Base-by-base conservation (phyloP, 306 rosid species). In the Gastrolobium bilobum region DNA sequence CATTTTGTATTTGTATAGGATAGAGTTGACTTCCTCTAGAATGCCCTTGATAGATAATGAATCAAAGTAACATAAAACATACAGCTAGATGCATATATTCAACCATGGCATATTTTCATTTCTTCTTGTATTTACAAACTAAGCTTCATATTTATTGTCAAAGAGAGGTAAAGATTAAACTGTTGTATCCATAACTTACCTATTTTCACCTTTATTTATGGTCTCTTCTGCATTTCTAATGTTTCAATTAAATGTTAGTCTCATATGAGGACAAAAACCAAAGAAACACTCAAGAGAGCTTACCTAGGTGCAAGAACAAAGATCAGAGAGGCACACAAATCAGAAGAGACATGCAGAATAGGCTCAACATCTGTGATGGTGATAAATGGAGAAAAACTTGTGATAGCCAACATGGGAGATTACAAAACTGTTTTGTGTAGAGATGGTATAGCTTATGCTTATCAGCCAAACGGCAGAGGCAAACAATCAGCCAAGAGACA, bases 371-470 rank as follows among this genome's bases (percentile, higher is more conserved):
- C 97, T 4, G 98, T 73, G 11, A 83, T 92, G 79, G 87, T 94
- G 4, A 89, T 90, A 52, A 82, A 88, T 66, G 97, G 93, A 37
- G 92, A 90, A 72, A 92, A 79, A 81, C 89, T 94, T 50, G 97
- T 92, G 54, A 79, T 87, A 39, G 92, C 91, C 56, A 84, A 80
- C 85, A 89, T 89, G 80, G 98, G 98, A 40, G 86, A 87, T 51
- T 94, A 89, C 37, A 87, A 81, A 80, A 93, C 92, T 75, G 90
- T 94, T 70, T 62, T 94, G 53, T 94, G 97, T 54, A 91, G 87
- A 89, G 78, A 90, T 79, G 98, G 97, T 54, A 64, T 82, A 3
- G 97, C 97, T 83, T 84, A 84, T 84, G 97, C 97, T 83, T 84
- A 84, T 84, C 86, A 84, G 71, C 86, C 79, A 20, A 44, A 78